A percentile compares a stretch with the other conserved stretches of the same genome.
These are phyloP conservation scores for Tricholoma sp. DNA, from an alignment of 768 basidiomycete species.

Conservation along the genomic window DNA sequence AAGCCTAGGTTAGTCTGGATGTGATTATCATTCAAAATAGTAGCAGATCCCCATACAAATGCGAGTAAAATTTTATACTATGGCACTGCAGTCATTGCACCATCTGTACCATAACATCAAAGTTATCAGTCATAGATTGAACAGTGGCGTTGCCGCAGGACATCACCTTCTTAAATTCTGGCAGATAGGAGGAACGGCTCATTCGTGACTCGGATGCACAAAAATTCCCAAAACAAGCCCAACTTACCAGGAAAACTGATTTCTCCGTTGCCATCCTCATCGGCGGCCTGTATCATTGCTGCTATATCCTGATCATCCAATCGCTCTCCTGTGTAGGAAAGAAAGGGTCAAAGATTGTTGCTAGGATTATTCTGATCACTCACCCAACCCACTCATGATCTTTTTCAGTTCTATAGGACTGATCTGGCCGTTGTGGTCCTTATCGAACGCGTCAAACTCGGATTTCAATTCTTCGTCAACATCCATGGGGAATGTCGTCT, in stretches of 20 bases:
- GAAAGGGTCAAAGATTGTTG: background rate
- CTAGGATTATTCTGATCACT: constrained; percentile 14
- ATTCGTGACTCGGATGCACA: background rate
- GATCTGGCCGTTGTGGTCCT: constrained; percentile 92
- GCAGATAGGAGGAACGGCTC: background rate
- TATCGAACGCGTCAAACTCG: constrained; percentile 76
- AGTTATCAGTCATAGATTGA: background rate
- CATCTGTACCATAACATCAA: background rate
- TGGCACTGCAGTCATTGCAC: background rate
- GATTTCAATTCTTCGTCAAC: constrained; percentile 41
- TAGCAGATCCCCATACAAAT: too few species aligned
- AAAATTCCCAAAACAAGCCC: background rate
- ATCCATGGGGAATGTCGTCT: constrained; percentile 33
- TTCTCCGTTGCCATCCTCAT: constrained; percentile 78
- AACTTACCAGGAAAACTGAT: constrained; percentile 69
- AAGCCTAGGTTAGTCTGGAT: too few species aligned
- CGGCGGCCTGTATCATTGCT: constrained; percentile 92
- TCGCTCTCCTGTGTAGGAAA: constrained; percentile 39
- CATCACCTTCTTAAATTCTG: constrained; percentile 14
- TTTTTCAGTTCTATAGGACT: constrained; percentile 84
- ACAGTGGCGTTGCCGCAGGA: background rate
- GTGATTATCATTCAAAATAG: too few species aligned
- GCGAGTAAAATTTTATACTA: too few species aligned
- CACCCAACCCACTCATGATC: constrained; percentile 92
- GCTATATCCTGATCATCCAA: constrained; percentile 74